Conservation (phyloP, 2,329 filamentous ascomycete genomes). For the Pseudodiploospora longispora region DNA sequence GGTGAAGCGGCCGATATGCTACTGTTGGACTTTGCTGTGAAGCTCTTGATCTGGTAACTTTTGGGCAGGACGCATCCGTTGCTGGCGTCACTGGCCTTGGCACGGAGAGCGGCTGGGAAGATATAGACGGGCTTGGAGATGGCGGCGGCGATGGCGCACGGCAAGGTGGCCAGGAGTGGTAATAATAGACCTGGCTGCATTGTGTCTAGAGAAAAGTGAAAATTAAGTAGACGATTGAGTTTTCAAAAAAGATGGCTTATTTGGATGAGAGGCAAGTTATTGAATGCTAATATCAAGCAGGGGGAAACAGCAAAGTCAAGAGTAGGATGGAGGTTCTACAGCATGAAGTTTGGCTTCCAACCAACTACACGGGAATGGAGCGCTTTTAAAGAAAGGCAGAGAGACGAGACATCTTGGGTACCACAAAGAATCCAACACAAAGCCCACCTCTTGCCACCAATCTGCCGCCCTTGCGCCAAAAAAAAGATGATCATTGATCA, state of each 20-base stretch:
- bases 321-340: too few relatives aligned
- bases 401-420: too few relatives aligned
- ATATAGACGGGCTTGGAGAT: constrained; percentile 16
- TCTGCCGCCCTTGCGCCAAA: too few relatives aligned
- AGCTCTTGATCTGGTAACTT: constrained; percentile 30
- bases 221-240: not conserved
- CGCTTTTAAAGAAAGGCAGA: too few relatives aligned
- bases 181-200: constrained; percentile 2
- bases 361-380: too few relatives aligned
- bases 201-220: not conserved
- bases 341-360: too few relatives aligned
- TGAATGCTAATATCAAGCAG: too few relatives aligned
- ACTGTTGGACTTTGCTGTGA: constrained; percentile 26
- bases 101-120: constrained; percentile 17
- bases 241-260: not conserved
- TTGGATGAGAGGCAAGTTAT: too few relatives aligned
- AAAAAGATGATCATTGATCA: too few relatives aligned
- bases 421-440: too few relatives aligned
- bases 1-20: constrained; percentile 17
- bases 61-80: constrained; percentile 29
- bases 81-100: constrained; percentile 15
- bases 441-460: too few relatives aligned
- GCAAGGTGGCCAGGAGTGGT: constrained; percentile 6
- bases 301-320: too few relatives aligned
- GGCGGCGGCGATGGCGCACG: constrained; percentile 12